A percentile compares a stretch with the other conserved stretches of the same genome.
phyloP scores from a whole-genome alignment of 108 stramenopile genomes.

The Pseudonitzschia pungens region DNA sequence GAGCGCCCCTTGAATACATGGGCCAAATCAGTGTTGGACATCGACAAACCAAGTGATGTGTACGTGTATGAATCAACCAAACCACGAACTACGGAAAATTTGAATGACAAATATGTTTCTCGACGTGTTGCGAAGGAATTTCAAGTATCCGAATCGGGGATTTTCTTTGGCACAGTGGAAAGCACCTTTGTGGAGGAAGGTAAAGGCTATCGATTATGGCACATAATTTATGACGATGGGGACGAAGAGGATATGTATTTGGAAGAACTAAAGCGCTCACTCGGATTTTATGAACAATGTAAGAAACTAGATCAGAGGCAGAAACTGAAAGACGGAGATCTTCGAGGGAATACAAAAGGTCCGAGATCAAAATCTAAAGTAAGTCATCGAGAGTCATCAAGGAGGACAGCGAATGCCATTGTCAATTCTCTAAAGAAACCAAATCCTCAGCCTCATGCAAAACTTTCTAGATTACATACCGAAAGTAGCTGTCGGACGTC shows the following conservation, averaged over 20 bases:
- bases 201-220: not conserved
- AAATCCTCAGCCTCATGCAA: too few relatives aligned
- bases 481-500: too few relatives aligned
- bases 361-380: too few relatives aligned
- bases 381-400: too few relatives aligned
- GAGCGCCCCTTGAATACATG: not conserved
- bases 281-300: not conserved
- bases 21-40: not conserved
- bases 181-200: not conserved
- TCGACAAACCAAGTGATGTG: not conserved
- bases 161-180: slow-evolving; percentile 11
- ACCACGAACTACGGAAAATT: not conserved
- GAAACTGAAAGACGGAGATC: too few relatives aligned
- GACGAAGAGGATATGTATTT: slow-evolving; percentile 2
- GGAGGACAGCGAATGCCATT: too few relatives aligned
- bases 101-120: not conserved
- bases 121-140: slow-evolving; percentile 4
- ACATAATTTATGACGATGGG: slow-evolving; percentile 10
- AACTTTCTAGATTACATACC: too few relatives aligned
- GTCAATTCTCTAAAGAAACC: too few relatives aligned
- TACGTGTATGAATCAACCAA: too few relatives aligned
- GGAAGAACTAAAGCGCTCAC: not conserved
- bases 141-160: not conserved
- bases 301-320: not conserved
- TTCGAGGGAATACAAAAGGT: too few relatives aligned